phyloP scores from a whole-genome alignment of 2,329 filamentous ascomycete genomes.

The Neopestalotiopsis sp. region DNA sequence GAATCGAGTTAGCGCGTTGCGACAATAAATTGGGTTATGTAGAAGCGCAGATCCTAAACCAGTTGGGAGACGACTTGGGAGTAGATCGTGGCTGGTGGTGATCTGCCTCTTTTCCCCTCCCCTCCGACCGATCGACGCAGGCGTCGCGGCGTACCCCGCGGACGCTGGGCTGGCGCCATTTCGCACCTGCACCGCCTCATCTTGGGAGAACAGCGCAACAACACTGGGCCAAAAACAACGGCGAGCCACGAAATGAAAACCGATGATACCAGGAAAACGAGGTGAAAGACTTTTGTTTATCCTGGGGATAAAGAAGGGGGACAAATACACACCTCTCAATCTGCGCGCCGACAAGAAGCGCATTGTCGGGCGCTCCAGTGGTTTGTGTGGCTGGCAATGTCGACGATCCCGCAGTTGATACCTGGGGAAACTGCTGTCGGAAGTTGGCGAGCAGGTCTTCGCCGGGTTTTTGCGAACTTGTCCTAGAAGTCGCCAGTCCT shows the following conservation, averaged over 20 bases:
- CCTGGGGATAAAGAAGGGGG: not conserved
- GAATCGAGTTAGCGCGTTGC: slow-evolving; percentile 39
- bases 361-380: slow-evolving; percentile 38
- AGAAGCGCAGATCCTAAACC: not conserved
- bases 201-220: not conserved
- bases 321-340: slow-evolving; percentile 31
- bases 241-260: not conserved
- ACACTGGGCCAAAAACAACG: not conserved
- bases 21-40: not conserved
- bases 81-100: not conserved
- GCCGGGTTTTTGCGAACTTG: slow-evolving; percentile 82
- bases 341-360: slow-evolving; percentile 30
- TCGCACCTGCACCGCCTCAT: slow-evolving; percentile 30
- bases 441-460: slow-evolving; percentile 86
- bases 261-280: slow-evolving; percentile 8
- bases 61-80: not conserved
- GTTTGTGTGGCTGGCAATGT: slow-evolving; percentile 48
- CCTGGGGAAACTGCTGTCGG: slow-evolving; percentile 80
- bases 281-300: slow-evolving; percentile 12
- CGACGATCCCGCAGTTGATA: slow-evolving; percentile 57
- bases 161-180: slow-evolving; percentile 17
- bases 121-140: not conserved
- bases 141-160: slow-evolving; percentile 31
- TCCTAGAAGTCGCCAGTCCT: slow-evolving; percentile 49
- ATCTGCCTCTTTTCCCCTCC: not conserved